Percentiles rank a stretch among this genome's conserved stretches.
Evolutionary conservation across 305 asterid species (phyloP).

Genomic region (Fraxinus xanthoxyloides): DNA sequence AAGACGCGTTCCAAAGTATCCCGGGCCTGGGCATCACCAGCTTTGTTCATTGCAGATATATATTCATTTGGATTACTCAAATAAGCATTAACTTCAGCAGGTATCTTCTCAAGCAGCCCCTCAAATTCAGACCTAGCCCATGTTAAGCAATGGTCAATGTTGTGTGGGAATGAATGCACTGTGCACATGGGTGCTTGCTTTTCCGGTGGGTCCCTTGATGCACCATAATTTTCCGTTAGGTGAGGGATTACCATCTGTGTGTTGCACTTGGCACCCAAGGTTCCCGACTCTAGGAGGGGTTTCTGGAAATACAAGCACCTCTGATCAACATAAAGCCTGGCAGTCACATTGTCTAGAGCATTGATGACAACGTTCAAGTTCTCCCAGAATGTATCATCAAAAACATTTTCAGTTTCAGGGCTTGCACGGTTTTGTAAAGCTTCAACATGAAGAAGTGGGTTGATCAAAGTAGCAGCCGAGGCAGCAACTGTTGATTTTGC

Average conservation of each 20-base stretch:
- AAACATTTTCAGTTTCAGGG: conserved; percentile 41
- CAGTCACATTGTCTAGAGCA: conserved; percentile 44
- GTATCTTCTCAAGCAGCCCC: conserved; percentile 41
- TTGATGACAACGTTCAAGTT: conserved; percentile 36
- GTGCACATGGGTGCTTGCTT: conserved; percentile 48
- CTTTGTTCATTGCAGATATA: conserved; percentile 34
- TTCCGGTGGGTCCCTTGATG: conserved; percentile 47
- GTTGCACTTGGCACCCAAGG: conserved; percentile 46
- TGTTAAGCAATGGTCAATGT: conserved; percentile 43
- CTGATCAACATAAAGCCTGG: conserved; percentile 45
- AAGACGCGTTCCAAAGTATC: conserved; percentile 39
- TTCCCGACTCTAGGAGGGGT: conserved; percentile 43
- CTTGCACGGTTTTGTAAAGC: conserved; percentile 46
- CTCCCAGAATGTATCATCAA: conserved; percentile 43
- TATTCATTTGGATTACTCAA: conserved; percentile 35
- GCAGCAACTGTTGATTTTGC: conserved; percentile 48
- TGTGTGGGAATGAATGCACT: conserved; percentile 45
- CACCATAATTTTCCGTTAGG: conserved; percentile 45
- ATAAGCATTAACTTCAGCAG: conserved; percentile 41
- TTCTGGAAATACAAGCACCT: conserved; percentile 42
- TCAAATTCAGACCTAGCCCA: conserved; percentile 49
- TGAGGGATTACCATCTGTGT: conserved; percentile 45
- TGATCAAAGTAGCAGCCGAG: conserved; percentile 38
- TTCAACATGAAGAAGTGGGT: conserved; percentile 35
- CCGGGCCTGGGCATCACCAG: conserved; percentile 44